These are phyloP conservation scores for Floccularia luteovirens DNA, from an alignment of 768 basidiomycete genomes.

Conservation along the genomic window DNA sequence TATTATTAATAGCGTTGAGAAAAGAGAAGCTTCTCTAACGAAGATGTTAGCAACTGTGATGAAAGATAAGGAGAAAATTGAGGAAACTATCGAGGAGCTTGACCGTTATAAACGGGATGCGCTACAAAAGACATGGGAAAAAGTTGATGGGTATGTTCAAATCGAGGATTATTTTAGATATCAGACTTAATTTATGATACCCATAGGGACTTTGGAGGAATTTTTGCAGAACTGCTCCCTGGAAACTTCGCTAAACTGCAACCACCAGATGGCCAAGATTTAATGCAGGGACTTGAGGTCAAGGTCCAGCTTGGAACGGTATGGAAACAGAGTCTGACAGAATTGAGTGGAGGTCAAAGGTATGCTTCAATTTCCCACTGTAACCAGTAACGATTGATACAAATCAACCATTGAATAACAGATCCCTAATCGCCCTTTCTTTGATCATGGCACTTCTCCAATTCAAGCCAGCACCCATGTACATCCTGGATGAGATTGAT, in stretches of 20 bases:
- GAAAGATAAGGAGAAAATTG: constrained; percentile 93
- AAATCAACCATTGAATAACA: constrained; percentile 20
- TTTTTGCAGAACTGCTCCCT: constrained; percentile 92
- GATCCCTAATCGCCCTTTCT: constrained; percentile 94
- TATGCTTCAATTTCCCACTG: constrained; percentile 23
- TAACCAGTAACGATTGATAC: not conserved
- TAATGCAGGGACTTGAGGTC: constrained; percentile 94
- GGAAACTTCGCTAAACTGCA: constrained; percentile 95
- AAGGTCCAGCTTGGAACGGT: constrained; percentile 92
- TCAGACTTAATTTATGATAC: not conserved
- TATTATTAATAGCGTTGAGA: constrained; percentile 66
- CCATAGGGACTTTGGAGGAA: constrained; percentile 88
- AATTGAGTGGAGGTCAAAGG: constrained; percentile 96
- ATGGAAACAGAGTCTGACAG: constrained; percentile 97
- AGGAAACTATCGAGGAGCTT: constrained; percentile 86
- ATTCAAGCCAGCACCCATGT: constrained; percentile 99
- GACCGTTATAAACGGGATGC: constrained; percentile 94
- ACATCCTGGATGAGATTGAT: constrained; percentile 98
- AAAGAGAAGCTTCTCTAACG: constrained; percentile 78
- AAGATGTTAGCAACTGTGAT: constrained; percentile 85
- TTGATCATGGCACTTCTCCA: constrained; percentile 99
- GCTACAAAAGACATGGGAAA: constrained; percentile 91
- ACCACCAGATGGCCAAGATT: constrained; percentile 87
- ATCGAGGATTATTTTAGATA: not conserved
- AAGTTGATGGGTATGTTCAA: constrained; percentile 74